Evolutionary conservation across 352 stramenopile species (phyloP).

Genomic region (Pythium insidiosum): DNA sequence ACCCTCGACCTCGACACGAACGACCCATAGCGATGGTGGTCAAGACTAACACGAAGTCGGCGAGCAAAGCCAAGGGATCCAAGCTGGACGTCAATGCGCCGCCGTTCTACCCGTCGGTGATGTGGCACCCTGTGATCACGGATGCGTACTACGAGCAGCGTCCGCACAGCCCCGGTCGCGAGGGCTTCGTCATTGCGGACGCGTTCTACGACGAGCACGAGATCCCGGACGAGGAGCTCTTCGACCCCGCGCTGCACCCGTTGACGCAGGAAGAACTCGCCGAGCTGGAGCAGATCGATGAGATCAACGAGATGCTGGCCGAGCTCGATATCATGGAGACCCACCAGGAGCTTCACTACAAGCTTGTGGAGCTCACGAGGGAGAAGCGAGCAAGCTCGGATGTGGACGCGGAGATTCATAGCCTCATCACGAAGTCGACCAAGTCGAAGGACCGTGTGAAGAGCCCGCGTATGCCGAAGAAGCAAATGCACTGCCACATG

Average conservation of each 20-base stretch:
- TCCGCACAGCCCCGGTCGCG: constrained; percentile 43
- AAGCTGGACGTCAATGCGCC: constrained; percentile 44
- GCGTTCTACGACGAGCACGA: constrained; percentile 34
- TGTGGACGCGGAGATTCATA: constrained; percentile 50
- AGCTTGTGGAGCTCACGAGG: constrained; percentile 42
- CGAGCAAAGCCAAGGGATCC: neutral
- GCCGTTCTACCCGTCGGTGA: constrained; percentile 52
- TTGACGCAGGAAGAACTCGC: constrained; percentile 44
- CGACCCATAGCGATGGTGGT: too few species aligned
- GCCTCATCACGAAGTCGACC: constrained; percentile 38
- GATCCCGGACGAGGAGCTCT: constrained; percentile 73
- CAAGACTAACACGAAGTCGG: neutral
- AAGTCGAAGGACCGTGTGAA: constrained; percentile 36
- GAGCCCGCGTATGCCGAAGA: constrained; percentile 22
- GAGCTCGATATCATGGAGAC: constrained; percentile 76
- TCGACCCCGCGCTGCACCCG: constrained; percentile 56
- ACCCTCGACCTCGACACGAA: too few species aligned
- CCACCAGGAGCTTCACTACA: constrained; percentile 59
- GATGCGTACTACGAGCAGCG: constrained; percentile 62
- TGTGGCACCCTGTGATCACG: constrained; percentile 43
- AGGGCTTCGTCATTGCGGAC: constrained; percentile 60
- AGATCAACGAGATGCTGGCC: constrained; percentile 71
- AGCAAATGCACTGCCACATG: constrained; percentile 28
- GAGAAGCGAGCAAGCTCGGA: constrained; percentile 47
- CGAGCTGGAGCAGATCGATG: constrained; percentile 71